These are phyloP conservation scores for Thalassiosira hispida DNA, from an alignment of 352 stramenopile species.

Conservation along the genomic window DNA sequence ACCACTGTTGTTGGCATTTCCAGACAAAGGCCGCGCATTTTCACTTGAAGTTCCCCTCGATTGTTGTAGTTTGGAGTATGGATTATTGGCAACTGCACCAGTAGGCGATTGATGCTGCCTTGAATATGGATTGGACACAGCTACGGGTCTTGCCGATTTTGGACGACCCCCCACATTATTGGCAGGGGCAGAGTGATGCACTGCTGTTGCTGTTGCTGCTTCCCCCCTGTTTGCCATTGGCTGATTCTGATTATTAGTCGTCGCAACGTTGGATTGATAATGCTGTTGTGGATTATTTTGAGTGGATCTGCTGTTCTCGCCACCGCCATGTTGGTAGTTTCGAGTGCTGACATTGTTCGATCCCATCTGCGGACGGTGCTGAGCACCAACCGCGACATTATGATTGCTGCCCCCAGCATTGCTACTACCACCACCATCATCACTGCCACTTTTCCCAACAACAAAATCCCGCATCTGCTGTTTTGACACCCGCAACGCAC, in stretches of 20 bases:
- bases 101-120: background rate
- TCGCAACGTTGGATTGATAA: background rate
- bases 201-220: background rate
- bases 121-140: constrained; percentile 32
- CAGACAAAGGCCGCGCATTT: background rate
- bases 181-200: background rate
- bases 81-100: constrained; percentile 5
- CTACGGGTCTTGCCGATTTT: background rate
- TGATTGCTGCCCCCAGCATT: no score
- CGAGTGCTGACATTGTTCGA: no score
- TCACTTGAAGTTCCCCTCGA: background rate
- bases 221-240: background rate
- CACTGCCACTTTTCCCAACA: constrained; percentile 8
- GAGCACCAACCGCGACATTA: no score
- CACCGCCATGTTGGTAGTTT: no score
- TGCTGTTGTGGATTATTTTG: no score
- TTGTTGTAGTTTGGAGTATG: constrained; percentile 8
- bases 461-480: constrained; percentile 79
- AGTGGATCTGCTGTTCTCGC: background rate
- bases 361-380: background rate
- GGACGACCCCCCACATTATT: background rate
- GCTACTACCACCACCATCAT: no score
- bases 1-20: background rate
- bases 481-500: constrained; percentile 35
- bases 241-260: constrained; percentile 4